These are phyloP conservation scores for Colletotrichum lini DNA, from an alignment of 2,329 filamentous ascomycete genomes.

Conservation along the genomic window DNA sequence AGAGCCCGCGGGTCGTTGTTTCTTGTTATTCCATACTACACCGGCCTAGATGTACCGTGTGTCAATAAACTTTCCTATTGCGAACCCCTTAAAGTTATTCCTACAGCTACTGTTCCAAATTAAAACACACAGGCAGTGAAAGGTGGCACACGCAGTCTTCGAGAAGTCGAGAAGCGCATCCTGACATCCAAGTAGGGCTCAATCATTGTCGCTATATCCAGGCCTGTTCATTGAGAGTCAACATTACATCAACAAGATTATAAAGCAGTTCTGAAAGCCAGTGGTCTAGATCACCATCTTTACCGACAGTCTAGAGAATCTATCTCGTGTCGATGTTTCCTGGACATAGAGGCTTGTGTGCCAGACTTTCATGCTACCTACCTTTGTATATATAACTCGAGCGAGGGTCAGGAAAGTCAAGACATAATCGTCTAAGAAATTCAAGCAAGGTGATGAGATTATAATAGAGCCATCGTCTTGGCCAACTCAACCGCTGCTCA, in stretches of 20 bases:
- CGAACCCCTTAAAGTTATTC: too few relatives aligned
- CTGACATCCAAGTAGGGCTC: background rate
- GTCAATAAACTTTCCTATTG: too few relatives aligned
- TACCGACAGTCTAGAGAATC: background rate
- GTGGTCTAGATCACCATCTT: background rate
- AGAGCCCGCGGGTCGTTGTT: background rate
- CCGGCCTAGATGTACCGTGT: too few relatives aligned
- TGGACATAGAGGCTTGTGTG: background rate
- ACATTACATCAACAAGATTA: background rate
- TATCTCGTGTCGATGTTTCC: background rate
- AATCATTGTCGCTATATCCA: background rate
- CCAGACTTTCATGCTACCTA: background rate
- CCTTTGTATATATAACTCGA: too few relatives aligned
- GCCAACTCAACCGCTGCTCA: background rate
- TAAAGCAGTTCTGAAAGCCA: background rate
- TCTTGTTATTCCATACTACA: too few relatives aligned
- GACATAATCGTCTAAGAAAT: background rate
- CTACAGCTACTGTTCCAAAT: too few relatives aligned
- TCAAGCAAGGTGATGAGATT: background rate
- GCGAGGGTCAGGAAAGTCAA: background rate
- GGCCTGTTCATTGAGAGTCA: background rate
- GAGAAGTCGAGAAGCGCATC: too few relatives aligned
- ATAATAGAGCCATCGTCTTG: background rate
- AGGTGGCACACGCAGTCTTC: too few relatives aligned
- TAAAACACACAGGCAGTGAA: too few relatives aligned